A percentile compares a stretch with the other conserved stretches of the same genome.
Conservation (phyloP, 1,139 yeast genomes). For the Spencermartinsiella ligniputridi region DNA sequence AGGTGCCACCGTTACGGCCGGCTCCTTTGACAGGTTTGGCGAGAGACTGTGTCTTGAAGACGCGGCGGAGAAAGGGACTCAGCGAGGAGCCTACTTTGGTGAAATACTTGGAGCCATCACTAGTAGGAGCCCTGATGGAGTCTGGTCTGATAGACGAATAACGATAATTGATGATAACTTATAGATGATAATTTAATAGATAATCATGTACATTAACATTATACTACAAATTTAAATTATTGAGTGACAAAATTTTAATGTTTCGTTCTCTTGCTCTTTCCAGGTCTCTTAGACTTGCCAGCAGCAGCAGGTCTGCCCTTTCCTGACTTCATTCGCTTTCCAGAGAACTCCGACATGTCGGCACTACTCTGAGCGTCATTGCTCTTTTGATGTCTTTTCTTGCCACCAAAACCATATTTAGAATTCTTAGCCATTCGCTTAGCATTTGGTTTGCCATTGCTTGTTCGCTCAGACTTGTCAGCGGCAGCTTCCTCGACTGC, state of each 20-base stretch:
- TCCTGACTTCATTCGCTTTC: slow-evolving; percentile 48
- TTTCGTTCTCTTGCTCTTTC: slow-evolving; percentile 58
- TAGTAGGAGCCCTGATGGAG: slow-evolving; percentile 51
- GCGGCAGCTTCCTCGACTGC: slow-evolving; percentile 90
- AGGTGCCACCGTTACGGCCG: slow-evolving; percentile 67
- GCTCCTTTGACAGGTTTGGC: slow-evolving; percentile 69
- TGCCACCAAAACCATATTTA: slow-evolving; percentile 70
- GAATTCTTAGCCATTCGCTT: slow-evolving; percentile 66
- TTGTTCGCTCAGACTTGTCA: slow-evolving; percentile 23
- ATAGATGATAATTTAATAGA: neutral
- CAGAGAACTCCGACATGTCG: slow-evolving; percentile 61
- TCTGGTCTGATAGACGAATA: slow-evolving; percentile 37
- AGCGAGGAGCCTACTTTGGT: slow-evolving; percentile 68
- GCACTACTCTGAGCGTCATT: slow-evolving; percentile 73
- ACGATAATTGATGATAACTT: neutral
- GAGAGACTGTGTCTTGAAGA: slow-evolving; percentile 84
- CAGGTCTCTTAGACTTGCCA: slow-evolving; percentile 51
- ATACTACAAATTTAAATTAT: neutral
- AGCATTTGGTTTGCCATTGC: slow-evolving; percentile 50
- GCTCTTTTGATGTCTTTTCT: slow-evolving; percentile 65
- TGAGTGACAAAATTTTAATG: too few species aligned
- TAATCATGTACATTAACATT: slow-evolving; percentile 2
- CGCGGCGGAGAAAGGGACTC: slow-evolving; percentile 78
- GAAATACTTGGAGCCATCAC: slow-evolving; percentile 62
- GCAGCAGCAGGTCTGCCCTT: slow-evolving; percentile 22